These are phyloP conservation scores for Collariella sp. DNA, from an alignment of 495 filamentous ascomycete genomes.

Conservation along the genomic window DNA sequence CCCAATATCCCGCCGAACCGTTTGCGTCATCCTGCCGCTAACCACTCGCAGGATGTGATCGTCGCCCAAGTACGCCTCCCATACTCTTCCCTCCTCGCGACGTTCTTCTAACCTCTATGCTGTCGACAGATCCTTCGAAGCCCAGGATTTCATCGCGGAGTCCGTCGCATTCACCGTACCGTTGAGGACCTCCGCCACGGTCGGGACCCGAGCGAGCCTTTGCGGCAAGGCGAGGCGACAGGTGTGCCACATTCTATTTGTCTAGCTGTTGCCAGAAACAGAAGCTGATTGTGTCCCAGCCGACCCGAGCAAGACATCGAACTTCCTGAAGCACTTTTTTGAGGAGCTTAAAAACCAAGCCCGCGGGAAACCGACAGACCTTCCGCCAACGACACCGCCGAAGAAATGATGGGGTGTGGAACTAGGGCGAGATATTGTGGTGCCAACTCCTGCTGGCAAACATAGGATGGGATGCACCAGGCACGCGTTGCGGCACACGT, in stretches of 20 bases:
- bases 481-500: too few species aligned
- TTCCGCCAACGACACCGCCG: constrained; percentile 3
- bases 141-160: constrained; percentile 33
- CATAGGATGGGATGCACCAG: too few species aligned
- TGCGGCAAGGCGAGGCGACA: constrained; percentile 37
- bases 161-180: constrained; percentile 31
- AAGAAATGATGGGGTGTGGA: constrained; percentile 1
- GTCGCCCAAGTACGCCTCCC: constrained; percentile 21
- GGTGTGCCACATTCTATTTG: constrained; percentile 4
- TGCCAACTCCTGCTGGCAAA: too few species aligned
- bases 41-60: constrained; percentile 22
- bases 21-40: background rate
- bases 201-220: constrained; percentile 34
- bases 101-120: background rate
- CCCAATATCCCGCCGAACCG: background rate
- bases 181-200: constrained; percentile 34
- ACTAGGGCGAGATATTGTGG: too few species aligned
- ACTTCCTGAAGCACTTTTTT: constrained; percentile 20
- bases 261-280: background rate
- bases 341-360: constrained; percentile 34
- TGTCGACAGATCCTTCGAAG: constrained; percentile 28
- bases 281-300: background rate
- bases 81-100: background rate
- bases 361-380: constrained; percentile 25
- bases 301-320: background rate